These are phyloP conservation scores for Trichoderma polysporum DNA, from an alignment of 2,329 filamentous ascomycete genomes.

Conservation along the genomic window DNA sequence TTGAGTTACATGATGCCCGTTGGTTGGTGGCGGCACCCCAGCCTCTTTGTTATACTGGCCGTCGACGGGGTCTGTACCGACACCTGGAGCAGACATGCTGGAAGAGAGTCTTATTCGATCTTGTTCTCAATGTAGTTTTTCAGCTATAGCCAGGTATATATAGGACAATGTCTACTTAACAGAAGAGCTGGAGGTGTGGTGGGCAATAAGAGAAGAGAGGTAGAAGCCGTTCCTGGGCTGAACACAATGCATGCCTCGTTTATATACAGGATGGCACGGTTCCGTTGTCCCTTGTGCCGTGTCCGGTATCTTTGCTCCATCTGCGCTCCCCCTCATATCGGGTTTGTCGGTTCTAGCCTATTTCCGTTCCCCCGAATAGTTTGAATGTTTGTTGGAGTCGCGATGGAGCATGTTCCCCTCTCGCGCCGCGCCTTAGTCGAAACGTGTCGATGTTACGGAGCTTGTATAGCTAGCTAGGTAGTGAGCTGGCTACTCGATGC, in stretches of 20 bases:
- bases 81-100: constrained; percentile 19
- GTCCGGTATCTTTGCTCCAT: neutral
- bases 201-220: neutral
- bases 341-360: neutral
- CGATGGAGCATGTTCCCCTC: constrained; percentile 1
- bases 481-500: neutral
- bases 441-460: neutral
- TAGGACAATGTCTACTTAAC: neutral
- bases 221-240: neutral
- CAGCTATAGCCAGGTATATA: neutral
- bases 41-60: constrained; percentile 16
- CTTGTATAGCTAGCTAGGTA: neutral
- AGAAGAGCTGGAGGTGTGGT: neutral
- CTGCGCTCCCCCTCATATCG: neutral
- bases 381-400: neutral
- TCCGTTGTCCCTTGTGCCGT: neutral
- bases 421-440: neutral
- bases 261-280: constrained; percentile 3
- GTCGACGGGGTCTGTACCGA: neutral
- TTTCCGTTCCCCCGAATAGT: constrained; percentile 10
- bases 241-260: neutral
- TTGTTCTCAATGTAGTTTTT: neutral
- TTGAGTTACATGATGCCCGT: constrained; percentile 7
- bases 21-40: neutral
- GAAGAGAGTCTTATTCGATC: neutral